These are phyloP conservation scores for Penicillium sp. DNA, from an alignment of 2,329 filamentous ascomycete species.

Conservation along the genomic window DNA sequence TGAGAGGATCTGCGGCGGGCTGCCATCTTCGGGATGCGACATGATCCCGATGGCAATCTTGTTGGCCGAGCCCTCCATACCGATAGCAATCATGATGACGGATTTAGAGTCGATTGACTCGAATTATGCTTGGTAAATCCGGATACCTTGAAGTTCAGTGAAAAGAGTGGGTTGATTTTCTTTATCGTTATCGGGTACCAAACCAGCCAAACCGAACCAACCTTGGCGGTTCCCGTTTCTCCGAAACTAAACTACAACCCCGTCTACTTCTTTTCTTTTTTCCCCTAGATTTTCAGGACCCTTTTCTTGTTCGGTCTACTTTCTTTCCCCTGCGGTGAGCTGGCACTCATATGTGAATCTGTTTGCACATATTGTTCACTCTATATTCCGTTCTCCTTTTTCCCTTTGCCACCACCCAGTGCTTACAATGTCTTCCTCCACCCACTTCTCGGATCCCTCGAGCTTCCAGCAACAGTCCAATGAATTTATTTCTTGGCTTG, in stretches of 20 bases:
- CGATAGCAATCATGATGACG: constrained; percentile 63
- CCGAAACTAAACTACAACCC: constrained; percentile 13
- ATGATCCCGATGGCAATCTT: constrained; percentile 96
- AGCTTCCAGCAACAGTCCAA: constrained; percentile 49
- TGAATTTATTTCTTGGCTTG: constrained; percentile 60
- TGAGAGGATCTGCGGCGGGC: constrained; percentile 71
- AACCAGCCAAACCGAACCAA: background rate
- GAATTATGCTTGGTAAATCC: background rate
- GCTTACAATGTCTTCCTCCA: constrained; percentile 33
- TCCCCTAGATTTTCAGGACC: constrained; percentile 3
- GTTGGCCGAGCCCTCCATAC: constrained; percentile 92
- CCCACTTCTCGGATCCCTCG: constrained; percentile 35
- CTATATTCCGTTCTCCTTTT: constrained; percentile 3
- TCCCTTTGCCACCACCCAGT: background rate
- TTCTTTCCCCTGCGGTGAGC: too few relatives aligned
- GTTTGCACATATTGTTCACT: constrained; percentile 1
- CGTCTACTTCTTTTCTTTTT: constrained; percentile 14
- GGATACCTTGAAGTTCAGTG: background rate
- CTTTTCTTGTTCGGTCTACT: background rate
- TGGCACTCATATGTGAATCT: background rate
- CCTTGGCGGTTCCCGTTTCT: constrained; percentile 18
- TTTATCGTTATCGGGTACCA: constrained; percentile 14
- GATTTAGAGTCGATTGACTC: background rate
- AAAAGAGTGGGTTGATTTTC: constrained; percentile 5
- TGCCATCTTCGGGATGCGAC: constrained; percentile 61